Percentiles rank a stretch among this genome's conserved stretches.
phyloP scores from a whole-genome alignment of 352 stramenopile species.

The Globisporangium lucens region DNA sequence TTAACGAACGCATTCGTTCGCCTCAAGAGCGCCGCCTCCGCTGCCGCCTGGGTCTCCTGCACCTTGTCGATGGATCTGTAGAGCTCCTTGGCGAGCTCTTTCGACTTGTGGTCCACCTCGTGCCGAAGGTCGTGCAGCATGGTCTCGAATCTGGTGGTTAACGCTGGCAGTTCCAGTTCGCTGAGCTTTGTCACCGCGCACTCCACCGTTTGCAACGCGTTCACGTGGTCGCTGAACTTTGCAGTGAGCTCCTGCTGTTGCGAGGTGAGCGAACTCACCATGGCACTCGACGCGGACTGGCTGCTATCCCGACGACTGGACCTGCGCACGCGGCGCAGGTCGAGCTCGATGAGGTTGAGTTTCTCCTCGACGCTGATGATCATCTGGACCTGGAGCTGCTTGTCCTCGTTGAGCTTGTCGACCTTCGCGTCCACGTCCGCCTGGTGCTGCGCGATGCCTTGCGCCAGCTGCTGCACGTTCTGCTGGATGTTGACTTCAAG shows the following conservation, averaged over 20 bases:
- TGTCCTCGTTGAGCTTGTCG: conserved; percentile 36
- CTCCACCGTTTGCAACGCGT: conserved; percentile 30
- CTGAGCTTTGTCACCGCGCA: conserved; percentile 27
- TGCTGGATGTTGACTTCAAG: conserved; percentile 39
- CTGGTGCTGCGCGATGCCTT: conserved; percentile 37
- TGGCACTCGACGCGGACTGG: conserved; percentile 22
- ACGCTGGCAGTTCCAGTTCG: conserved; percentile 37
- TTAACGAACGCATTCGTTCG: conserved; percentile 32
- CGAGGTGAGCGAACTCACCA: conserved; percentile 22
- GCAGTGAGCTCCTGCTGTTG: conserved; percentile 33
- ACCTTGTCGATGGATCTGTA: conserved; percentile 31
- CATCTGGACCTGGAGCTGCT: conserved; percentile 37
- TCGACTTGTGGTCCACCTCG: conserved; percentile 42
- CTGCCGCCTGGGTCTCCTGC: conserved; percentile 19
- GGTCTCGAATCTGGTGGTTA: conserved; percentile 36
- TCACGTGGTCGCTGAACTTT: conserved; percentile 27
- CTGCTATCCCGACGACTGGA: conserved; percentile 34
- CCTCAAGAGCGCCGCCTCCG: conserved; percentile 20
- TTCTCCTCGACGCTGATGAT: conserved; percentile 60
- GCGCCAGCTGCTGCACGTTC: conserved; percentile 34
- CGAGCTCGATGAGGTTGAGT: conserved; percentile 45
- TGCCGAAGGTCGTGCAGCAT: conserved; percentile 38
- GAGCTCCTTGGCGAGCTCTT: conserved; percentile 36
- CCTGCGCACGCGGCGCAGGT: conserved; percentile 48
- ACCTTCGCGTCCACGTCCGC: conserved; percentile 35